Evolutionary conservation across 768 basidiomycete species (phyloP), one percentile per base, ranked within the genome.

Genomic region (Ramaria sp.): DNA sequence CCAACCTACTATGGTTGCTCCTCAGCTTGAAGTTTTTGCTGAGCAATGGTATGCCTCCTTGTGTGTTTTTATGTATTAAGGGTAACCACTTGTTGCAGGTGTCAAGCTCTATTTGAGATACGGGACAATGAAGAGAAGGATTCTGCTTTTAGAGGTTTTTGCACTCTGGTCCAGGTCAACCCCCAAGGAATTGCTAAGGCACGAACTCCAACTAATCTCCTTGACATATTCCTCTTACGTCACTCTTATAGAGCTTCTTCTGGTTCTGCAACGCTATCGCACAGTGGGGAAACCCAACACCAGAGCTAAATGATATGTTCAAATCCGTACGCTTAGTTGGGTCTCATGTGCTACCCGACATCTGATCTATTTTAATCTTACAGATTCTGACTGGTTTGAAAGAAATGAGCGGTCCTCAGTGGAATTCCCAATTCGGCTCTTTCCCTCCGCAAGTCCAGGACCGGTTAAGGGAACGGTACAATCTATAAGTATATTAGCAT

Each of bases 121-220:
- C 86, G 96, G 61, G 96, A 99, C 66, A 99, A 98, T 65, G 95
- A 98, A 64, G 96, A 99, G 75, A 99, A 98, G 72, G 96, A 97
- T 66, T 97, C 93, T 20, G 96, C 96, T 6, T 99, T 98, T 82
- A 80, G 94, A 57, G 96, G 96, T 1, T 81, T 99, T 64, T 99
- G 96, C 71, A 91, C 91, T 30, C 84, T 97, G 38, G 91, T 98
- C 59, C 91, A 94, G 70, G 82, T 82, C 31, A 99, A 99, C 68
- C 96, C 96, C 17, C 81, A 82, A 59, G 96, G 95, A 2, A 91
- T 97, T 59, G 82, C 90, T 43, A 92, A 92, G 82, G 93, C 88
- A 56, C 59, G 83, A 19, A 11, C 22, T n/a, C n/a, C 13, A 10
- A 1, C 71, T 6, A 17, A 34, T 19, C 20, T 13, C 42, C 42